Evolutionary conservation across 345 rosid species (phyloP).

Genomic region (Sonneratia caseolaris): DNA sequence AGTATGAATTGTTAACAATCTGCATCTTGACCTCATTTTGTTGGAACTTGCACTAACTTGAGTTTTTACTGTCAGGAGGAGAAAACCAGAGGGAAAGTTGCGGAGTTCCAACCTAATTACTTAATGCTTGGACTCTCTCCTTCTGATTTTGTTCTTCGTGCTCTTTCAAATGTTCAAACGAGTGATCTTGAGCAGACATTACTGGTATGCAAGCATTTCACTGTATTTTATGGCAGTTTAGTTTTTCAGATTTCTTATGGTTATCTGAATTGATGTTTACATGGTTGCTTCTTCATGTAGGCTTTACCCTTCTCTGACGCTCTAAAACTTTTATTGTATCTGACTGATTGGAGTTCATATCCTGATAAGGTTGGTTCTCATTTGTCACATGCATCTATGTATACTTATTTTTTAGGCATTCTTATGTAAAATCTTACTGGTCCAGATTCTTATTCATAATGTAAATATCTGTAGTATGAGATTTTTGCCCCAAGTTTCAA

Average conservation of each 20-base stretch:
- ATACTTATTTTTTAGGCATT: not conserved
- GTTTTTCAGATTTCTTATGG: not conserved
- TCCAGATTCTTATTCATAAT: not conserved
- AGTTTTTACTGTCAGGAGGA: conserved; percentile 48
- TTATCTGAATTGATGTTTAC: not conserved
- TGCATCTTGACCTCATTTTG: not conserved
- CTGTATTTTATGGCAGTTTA: not conserved
- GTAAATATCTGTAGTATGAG: not conserved
- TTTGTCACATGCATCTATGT: not conserved
- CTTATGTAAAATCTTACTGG: not conserved
- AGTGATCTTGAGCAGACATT: conserved; percentile 87
- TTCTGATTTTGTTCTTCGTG: conserved; percentile 62
- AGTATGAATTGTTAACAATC: not conserved
- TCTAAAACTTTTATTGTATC: conserved; percentile 64
- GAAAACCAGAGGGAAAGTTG: conserved; percentile 39
- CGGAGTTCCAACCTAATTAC: conserved; percentile 54
- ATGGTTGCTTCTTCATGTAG: conserved; percentile 25
- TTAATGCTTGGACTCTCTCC: conserved; percentile 70
- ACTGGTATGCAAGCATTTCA: conserved; percentile 42
- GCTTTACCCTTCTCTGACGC: conserved; percentile 89
- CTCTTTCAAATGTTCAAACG: conserved; percentile 58
- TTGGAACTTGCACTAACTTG: conserved; percentile 5
- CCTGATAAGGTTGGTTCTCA: conserved; percentile 64
- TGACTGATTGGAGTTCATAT: conserved; percentile 63
- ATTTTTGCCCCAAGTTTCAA: not conserved